Base-by-base conservation (phyloP, 176 grass and related monocot genomes). In the Pontederia paniculata region DNA sequence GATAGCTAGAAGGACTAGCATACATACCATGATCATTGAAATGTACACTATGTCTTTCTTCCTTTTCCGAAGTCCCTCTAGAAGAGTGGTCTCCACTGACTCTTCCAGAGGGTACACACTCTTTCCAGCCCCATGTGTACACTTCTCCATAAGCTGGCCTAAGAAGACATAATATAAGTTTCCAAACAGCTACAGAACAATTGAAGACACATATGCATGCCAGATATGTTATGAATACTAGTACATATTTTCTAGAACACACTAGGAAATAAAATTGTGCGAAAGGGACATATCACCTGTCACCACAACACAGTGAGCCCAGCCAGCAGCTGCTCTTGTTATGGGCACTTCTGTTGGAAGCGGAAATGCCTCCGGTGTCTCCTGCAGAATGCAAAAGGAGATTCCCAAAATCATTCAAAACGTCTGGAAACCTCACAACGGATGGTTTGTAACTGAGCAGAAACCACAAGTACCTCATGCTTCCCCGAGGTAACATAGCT, bases 91-190 rank as follows among this genome's bases (percentile, higher is more conserved):
- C 87, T 12, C 77, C 69, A 19, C 82, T 49, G 42, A 88, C 54
- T 60, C 87, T 76, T 16, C 83, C 94, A 73, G 80, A 82, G 20
- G 94, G 94, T 13, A 99, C 94, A 67, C 94, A 99, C 70, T 99
- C 94, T 80, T 93, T 99, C 94, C 94, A 99, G 64, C 94, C 94
- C 94, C 94, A 99, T 60, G 94, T 88, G 52, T 99, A 99, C 17
- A 99, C 80, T 66, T 85, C 83, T 37, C 94, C 94, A 76, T 72
- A 68, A 80, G 77, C 94, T 99, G 73, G 58, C 79, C 45, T 22
- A 77, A 55, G 18, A 68, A 66, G 73, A 55, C 17, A 42, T 52
- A 47, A 48, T 67, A 43, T 67, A 50, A 54, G 64, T 53, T 67
- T 52, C 63, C 17, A 54, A 66, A 62, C 51, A 67, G 64, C 50